These are phyloP conservation scores for barrel medic (Medicago truncatula) DNA, from an alignment of 306 rosid genomes.

Conservation along the genomic window DNA sequence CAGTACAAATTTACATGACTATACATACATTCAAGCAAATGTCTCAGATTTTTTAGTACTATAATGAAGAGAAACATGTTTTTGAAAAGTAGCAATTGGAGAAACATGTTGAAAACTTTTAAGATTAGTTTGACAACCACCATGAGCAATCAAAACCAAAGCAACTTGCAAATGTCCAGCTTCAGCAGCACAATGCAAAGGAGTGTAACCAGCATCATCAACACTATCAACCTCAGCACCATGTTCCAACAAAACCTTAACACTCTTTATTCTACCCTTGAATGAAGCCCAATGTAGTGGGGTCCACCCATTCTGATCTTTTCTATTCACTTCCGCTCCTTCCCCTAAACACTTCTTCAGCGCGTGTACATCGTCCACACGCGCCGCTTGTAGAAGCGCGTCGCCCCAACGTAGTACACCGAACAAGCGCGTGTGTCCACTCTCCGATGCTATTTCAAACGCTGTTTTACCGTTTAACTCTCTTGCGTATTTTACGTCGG, in stretches of 20 bases:
- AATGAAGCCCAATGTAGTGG: conserved; percentile 89
- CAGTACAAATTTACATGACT: not conserved
- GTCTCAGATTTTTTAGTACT: not conserved
- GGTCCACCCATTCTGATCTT: conserved; percentile 90
- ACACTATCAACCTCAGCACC: conserved; percentile 70
- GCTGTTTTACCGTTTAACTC: conserved; percentile 65
- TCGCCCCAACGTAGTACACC: conserved; percentile 62
- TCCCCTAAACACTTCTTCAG: conserved; percentile 62
- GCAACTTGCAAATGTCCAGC: conserved; percentile 74
- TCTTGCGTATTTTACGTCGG: conserved; percentile 57
- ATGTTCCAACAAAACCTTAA: conserved; percentile 61
- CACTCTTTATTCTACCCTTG: conserved; percentile 74
- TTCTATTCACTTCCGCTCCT: conserved; percentile 65
- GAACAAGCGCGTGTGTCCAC: conserved; percentile 55
- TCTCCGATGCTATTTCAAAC: conserved; percentile 58
- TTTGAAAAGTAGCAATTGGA: conserved; percentile 32
- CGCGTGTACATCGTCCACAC: conserved; percentile 60
- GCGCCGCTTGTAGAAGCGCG: conserved; percentile 62
- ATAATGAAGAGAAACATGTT: conserved; percentile 29
- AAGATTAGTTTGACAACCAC: conserved; percentile 53
- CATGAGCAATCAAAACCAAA: conserved; percentile 51
- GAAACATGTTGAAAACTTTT: conserved; percentile 42
- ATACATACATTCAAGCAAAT: not conserved
- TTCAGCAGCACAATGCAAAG: conserved; percentile 71
- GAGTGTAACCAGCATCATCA: conserved; percentile 75